Evolutionary conservation across 345 rosid genomes (phyloP), one percentile per base, ranked within the genome.

Genomic region (Arabidopsis arenosa): DNA sequence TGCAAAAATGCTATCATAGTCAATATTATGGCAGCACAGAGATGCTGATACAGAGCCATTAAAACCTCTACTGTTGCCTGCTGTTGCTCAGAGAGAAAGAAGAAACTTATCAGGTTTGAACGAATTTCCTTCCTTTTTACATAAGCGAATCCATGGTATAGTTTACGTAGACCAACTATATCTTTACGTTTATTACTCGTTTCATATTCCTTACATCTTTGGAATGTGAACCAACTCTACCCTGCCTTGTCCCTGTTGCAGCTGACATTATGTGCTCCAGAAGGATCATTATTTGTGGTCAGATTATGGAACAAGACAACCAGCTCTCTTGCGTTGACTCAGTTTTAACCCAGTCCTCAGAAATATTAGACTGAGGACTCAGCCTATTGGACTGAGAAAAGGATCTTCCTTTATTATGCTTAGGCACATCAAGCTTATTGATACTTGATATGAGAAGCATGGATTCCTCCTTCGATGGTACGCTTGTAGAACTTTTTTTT

Each of bases 41-140:
- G 64, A 72, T 51, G 48, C 53, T 57, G 66, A 56, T 30, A 63
- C 52, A 45, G 35, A 54, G 36, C 58, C 53, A 35, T 63, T 35
- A 53, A 59, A 47, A 63, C 40, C 63, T 56, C 51, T 28, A 51
- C 58, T 68, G 60, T 39, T 64, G 69, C 76, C 53, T 63, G 62
- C 72, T 32, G 63, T 72, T 68, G 72, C 55, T 70, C 41, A 12
- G 62, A 63, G 53, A 59, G 44, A 41, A 21, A 64, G 13, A 55
- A 59, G 33, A 57, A 68, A 8, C 55, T 80, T 45, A 26, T 63
- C 78, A 78, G 86, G 89, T 86, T 78, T 69, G 84, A 81, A 51
- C 64, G 49, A 12, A 37, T 66, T 40, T 52, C 23, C 73, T 70
- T 65, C 53, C 30, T 37, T 37, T 58, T 10, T 45, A 33, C 68